Evolutionary conservation across 1,139 yeast genomes (phyloP), one percentile per base, ranked within the genome.

Genomic region (Candida sp.): DNA sequence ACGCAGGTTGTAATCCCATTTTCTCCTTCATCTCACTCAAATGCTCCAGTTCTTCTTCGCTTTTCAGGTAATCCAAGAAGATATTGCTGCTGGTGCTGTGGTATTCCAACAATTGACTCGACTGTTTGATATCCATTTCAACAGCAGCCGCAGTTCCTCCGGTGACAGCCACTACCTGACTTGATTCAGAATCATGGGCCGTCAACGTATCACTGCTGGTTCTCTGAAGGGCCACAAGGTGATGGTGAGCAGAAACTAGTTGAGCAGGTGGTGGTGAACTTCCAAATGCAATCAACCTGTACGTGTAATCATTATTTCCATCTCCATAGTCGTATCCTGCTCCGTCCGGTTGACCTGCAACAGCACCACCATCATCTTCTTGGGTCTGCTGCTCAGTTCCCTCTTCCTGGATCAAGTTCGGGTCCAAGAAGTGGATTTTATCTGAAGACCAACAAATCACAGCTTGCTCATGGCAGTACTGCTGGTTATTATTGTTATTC

Each of bases 361-460:
- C 12, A 32, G 2, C 6, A 12, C 33, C 45, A 12, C 23, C 30
- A 5, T 26, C 39, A 6, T 46, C 41, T 25, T 42, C 39, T 17
- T 17, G 17, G 2, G 17, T 17, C 17, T 17, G 17, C 17, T 17
- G 17, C 17, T 17, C 17, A 2, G 2, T 17, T 17, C 17, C 17
- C 17, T 17, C 17, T 17, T 49, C 46, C 31, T 50, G 44, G 35
- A 50, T 44, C 12, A 43, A 30, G 7, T 34, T 7, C 6, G 54
- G 54, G 25, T 51, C 43, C 22, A 51, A 43, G 26, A 51, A 51
- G 31, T 51, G 49, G 2, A 39, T 25, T 7, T 32, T 42, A 35
- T 51, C 54, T 23, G 54, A 51, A 9, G 49, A 45, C 54, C 54
- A 51, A 25, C 48, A 45, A 23, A 45, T 32, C n/a, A 42, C 38